Conservation (phyloP, 805 yeast genomes). For the Candida hispaniensis region DNA sequence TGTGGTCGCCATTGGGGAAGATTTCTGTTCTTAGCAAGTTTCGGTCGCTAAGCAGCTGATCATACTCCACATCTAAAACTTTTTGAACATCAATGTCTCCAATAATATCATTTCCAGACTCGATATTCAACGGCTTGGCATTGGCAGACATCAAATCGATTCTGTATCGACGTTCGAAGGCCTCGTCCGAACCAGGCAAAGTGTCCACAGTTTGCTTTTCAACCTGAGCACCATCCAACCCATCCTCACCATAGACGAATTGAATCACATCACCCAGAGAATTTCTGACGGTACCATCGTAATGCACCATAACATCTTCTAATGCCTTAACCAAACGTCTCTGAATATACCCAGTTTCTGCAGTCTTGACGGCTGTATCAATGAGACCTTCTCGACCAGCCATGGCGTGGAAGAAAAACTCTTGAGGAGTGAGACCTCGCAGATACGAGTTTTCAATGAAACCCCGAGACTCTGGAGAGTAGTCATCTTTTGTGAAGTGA, state of each 20-base stretch:
- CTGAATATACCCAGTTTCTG: slow-evolving; percentile 97
- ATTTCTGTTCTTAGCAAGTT: slow-evolving; percentile 63
- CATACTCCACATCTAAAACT: slow-evolving; percentile 71
- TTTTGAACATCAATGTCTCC: slow-evolving; percentile 83
- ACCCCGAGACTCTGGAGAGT: slow-evolving; percentile 97
- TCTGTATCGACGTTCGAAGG: slow-evolving; percentile 74
- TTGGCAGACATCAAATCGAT: slow-evolving; percentile 64
- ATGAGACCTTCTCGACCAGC: slow-evolving; percentile 99
- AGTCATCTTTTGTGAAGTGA: slow-evolving; percentile 96
- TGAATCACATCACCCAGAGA: slow-evolving; percentile 94
- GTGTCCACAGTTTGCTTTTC: slow-evolving; percentile 94
- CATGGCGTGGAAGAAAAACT: slow-evolving; percentile 98
- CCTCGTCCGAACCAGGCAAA: slow-evolving; percentile 80
- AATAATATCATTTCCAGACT: slow-evolving; percentile 79
- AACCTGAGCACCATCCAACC: slow-evolving; percentile 95
- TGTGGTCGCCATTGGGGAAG: slow-evolving; percentile 86
- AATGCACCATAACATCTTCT: slow-evolving; percentile 96
- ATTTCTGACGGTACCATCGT: slow-evolving; percentile 96
- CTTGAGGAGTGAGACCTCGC: slow-evolving; percentile 97
- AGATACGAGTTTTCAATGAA: slow-evolving; percentile 94
- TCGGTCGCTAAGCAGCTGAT: slow-evolving; percentile 70
- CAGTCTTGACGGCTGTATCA: slow-evolving; percentile 98
- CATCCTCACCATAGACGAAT: slow-evolving; percentile 97
- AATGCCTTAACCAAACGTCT: slow-evolving; percentile 95
- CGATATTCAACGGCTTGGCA: slow-evolving; percentile 61